phyloP scores from a whole-genome alignment of 2,329 filamentous ascomycete genomes.

The Herpomyces periplanetae region DNA sequence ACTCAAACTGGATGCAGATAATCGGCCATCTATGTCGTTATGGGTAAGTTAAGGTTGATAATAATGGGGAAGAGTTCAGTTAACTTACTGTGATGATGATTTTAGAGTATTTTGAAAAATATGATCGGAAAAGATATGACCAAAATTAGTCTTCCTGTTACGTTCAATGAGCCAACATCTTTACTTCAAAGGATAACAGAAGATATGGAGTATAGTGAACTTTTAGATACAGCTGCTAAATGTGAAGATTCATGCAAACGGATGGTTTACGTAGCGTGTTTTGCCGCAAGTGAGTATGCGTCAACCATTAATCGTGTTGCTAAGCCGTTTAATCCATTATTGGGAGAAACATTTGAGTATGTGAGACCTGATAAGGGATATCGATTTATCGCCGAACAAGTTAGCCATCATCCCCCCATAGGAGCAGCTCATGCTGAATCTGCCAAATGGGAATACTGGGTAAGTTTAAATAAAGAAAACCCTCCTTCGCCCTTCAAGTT shows the following conservation, averaged over 20 bases:
- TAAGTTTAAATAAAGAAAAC: too few species aligned
- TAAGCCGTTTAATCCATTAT: slow-evolving; percentile 83
- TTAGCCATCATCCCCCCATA: slow-evolving; percentile 80
- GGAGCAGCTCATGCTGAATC: slow-evolving; percentile 76
- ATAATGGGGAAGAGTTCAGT: neutral
- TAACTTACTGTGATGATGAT: neutral
- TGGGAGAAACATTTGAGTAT: slow-evolving; percentile 91
- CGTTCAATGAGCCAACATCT: slow-evolving; percentile 92
- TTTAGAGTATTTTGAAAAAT: slow-evolving; percentile 66
- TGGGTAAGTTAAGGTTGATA: slow-evolving; percentile 23
- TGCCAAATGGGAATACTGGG: slow-evolving; percentile 69
- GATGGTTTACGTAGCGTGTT: slow-evolving; percentile 70
- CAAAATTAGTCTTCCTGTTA: slow-evolving; percentile 91
- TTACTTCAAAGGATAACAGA: slow-evolving; percentile 74
- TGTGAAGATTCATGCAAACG: slow-evolving; percentile 57
- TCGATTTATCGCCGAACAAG: slow-evolving; percentile 91
- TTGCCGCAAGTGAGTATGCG: slow-evolving; percentile 81
- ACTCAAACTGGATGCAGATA: slow-evolving; percentile 60
- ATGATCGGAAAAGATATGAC: slow-evolving; percentile 99
- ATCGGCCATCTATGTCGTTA: slow-evolving; percentile 66
- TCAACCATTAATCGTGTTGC: slow-evolving; percentile 86
- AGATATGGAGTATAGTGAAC: slow-evolving; percentile 87
- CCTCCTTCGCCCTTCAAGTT: too few species aligned
- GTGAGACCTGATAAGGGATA: slow-evolving; percentile 82
- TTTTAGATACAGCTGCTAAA: slow-evolving; percentile 57